phyloP scores from a whole-genome alignment of 306 rosid genomes.

The Luffa acutangula region DNA sequence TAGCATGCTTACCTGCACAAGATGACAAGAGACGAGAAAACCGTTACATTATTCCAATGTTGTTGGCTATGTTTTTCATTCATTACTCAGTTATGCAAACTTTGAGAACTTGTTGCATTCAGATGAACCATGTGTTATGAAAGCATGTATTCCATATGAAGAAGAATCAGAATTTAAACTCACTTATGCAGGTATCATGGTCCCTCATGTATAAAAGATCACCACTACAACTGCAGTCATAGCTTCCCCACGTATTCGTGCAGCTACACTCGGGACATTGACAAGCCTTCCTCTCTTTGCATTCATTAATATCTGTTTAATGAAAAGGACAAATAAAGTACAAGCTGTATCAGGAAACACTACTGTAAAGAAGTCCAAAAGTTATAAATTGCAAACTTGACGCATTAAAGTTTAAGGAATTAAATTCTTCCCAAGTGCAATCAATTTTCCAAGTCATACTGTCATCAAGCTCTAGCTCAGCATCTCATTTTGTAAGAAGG shows the following conservation, averaged over 20 bases:
- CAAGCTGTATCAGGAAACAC: background rate
- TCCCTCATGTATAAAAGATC: constrained; percentile 87
- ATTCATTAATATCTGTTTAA: constrained; percentile 71
- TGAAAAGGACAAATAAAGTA: background rate
- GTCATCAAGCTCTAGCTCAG: background rate
- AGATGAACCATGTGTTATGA: background rate
- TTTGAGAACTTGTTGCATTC: background rate
- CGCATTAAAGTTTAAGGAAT: background rate
- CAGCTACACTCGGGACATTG: constrained; percentile 97
- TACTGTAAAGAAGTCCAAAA: background rate
- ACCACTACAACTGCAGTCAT: constrained; percentile 76
- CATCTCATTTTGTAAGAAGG: background rate
- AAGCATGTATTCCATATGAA: background rate
- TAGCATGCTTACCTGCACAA: constrained; percentile 63
- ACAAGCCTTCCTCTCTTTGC: constrained; percentile 83
- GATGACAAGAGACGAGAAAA: background rate
- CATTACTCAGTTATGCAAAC: background rate
- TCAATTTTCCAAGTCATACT: background rate
- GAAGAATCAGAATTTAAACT: constrained; percentile 15
- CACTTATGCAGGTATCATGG: constrained; percentile 96
- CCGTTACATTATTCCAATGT: background rate
- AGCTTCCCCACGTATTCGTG: constrained; percentile 96
- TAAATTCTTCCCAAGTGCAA: background rate
- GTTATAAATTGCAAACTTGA: background rate
- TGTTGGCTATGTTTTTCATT: background rate